These are phyloP conservation scores for Amphirosellinia nigrospora DNA, from an alignment of 495 filamentous ascomycete genomes.

Conservation along the genomic window DNA sequence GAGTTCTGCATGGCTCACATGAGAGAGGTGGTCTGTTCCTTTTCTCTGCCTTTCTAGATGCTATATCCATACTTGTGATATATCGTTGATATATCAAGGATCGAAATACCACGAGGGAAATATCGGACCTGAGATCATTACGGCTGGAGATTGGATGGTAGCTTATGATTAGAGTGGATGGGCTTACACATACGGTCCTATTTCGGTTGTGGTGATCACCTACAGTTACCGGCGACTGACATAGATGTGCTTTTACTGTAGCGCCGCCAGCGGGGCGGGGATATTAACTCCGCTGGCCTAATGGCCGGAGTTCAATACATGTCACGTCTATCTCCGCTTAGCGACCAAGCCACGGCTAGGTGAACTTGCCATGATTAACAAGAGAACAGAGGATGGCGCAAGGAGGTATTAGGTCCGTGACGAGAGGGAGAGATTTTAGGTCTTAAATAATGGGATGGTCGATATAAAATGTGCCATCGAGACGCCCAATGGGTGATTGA, in stretches of 20 bases:
- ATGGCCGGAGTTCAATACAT: background rate
- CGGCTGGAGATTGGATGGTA: background rate
- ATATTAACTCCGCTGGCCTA: constrained; percentile 13
- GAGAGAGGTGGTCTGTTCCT: constrained; percentile 32
- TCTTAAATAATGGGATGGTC: background rate
- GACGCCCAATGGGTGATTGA: background rate
- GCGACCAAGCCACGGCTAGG: background rate
- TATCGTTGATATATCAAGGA: background rate
- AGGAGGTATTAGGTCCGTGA: constrained; percentile 1
- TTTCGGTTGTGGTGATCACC: background rate
- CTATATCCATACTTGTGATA: constrained; percentile 14
- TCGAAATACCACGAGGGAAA: background rate
- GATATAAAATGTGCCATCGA: background rate
- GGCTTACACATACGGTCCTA: background rate
- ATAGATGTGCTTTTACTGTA: background rate
- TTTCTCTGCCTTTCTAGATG: constrained; percentile 21
- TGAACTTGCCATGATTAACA: background rate
- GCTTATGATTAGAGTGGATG: background rate
- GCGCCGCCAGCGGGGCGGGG: background rate
- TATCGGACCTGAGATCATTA: background rate
- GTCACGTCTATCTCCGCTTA: background rate
- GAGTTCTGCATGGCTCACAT: constrained; percentile 35
- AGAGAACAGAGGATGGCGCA: background rate
- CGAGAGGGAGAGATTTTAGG: background rate
- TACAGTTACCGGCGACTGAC: background rate